Base-by-base conservation (phyloP, 495 filamentous ascomycete species). In the Penicillium salamii region DNA sequence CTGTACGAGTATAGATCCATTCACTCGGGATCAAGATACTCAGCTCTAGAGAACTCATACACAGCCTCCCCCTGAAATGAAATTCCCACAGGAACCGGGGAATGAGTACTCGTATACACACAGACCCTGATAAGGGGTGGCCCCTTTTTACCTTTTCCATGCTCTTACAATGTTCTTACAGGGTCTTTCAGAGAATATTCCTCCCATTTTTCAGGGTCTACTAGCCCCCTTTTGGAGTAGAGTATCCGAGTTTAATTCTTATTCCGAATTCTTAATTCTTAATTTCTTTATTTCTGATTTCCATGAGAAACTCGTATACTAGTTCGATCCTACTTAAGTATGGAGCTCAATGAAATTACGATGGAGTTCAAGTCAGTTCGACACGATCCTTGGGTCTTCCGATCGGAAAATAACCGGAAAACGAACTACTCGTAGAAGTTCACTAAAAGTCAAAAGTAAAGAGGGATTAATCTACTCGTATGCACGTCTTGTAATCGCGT, bases 11-110 rank as follows among this genome's bases (percentile, higher is more conserved):
- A 29, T 38, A 14, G 5, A 46, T 20, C 33, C 33, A 46, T 28
- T n/a, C 12, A 42, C 14, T 18, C 18, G 44, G 49, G 26, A 50
- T 39, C 39, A 42, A 38, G 51, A 44, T 43, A n/a, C n/a, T n/a
- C n/a, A n/a, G n/a, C n/a, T n/a, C n/a, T n/a, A n/a, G n/a, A n/a
- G n/a, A n/a, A n/a, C n/a, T n/a, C n/a, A 39, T 49, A 61, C 61
- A 64, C 61, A 61, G 61, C 61, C 61, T 64, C 61, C 61, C 61
- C 61, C 61, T 64, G 61, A 61, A 59, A 58, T 46, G 28, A 29
- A 51, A 29, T 15, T 19, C 26, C 36, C 53, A 46, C 49, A 43
- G 12, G 29, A 23, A 57, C 49, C 48, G 35, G 38, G 46, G 58
- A 59, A 61, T 64, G 58, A 49, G 21, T 24, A 32, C 26, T n/a